Percentiles rank a stretch among this genome's conserved stretches.
phyloP scores from a whole-genome alignment of 371 early-diverging fungal species.

The Capniomyces stellatus region DNA sequence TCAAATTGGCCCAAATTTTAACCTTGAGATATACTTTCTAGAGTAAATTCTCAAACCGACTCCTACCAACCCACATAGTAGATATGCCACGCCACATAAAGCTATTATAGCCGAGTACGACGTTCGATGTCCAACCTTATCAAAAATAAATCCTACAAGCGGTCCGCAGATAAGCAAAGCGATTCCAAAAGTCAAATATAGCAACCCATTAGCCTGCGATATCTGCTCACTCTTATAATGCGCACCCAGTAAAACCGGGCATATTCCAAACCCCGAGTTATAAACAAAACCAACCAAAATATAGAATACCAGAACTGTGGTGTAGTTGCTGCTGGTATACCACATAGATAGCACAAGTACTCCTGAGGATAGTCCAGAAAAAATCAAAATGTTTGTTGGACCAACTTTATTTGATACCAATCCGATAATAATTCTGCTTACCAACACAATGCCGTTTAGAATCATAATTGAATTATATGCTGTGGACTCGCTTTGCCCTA shows the following conservation, averaged over 20 bases:
- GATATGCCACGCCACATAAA: constrained; percentile 6
- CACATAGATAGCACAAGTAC: background rate
- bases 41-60: background rate
- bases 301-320: constrained; percentile 23
- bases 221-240: constrained; percentile 14
- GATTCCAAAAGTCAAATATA: constrained; percentile 12
- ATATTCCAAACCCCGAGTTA: constrained; percentile 22
- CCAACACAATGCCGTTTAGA: background rate
- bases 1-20: background rate
- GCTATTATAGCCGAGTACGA: constrained; percentile 13
- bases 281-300: constrained; percentile 25
- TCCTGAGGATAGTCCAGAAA: constrained; percentile 10
- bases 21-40: background rate
- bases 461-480: background rate
- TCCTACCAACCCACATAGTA: background rate
- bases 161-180: constrained; percentile 13
- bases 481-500: background rate
- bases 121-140: constrained; percentile 12
- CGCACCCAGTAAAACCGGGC: constrained; percentile 24
- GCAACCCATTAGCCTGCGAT: constrained; percentile 12
- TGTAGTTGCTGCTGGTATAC: constrained; percentile 12
- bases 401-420: constrained; percentile 33
- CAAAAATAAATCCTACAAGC: constrained; percentile 12
- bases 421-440: constrained; percentile 12
- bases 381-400: constrained; percentile 30